A percentile compares a stretch with the other conserved stretches of the same genome.
phyloP scores from a whole-genome alignment of 257 asterid species.

The Schizonepeta tenuifolia region DNA sequence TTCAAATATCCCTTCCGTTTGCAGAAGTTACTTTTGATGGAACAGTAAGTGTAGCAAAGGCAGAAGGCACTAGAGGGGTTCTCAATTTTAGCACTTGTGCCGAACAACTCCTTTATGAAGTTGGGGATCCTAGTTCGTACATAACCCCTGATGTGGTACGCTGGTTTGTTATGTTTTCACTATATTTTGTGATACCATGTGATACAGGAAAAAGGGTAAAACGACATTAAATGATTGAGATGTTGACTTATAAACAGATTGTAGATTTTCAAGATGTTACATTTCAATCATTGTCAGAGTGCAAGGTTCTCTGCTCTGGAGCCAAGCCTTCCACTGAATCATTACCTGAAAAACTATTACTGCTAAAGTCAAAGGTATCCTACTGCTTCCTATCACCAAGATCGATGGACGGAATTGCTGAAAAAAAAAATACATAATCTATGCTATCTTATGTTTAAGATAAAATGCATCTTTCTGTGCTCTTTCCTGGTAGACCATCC shows the following conservation, averaged over 20 bases:
- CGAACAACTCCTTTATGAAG: conserved; percentile 96
- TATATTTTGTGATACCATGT: conserved; percentile 12
- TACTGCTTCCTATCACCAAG: conserved; percentile 25
- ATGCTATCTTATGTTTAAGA: background rate
- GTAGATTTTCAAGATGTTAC: conserved; percentile 76
- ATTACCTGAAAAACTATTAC: conserved; percentile 66
- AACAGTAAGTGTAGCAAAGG: conserved; percentile 73
- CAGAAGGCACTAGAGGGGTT: conserved; percentile 78
- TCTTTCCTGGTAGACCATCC: conserved; percentile 17
- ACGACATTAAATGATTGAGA: conserved; percentile 28
- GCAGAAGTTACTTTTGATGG: conserved; percentile 84
- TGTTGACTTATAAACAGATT: conserved; percentile 51
- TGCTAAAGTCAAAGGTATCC: conserved; percentile 77
- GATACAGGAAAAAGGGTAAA: conserved; percentile 11
- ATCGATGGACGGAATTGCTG: background rate
- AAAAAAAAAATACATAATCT: background rate
- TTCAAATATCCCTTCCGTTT: conserved; percentile 86
- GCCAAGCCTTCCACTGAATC: conserved; percentile 73
- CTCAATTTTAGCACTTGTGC: conserved; percentile 79
- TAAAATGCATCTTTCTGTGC: conserved; percentile 6
- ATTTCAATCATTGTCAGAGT: conserved; percentile 65
- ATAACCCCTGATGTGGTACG: conserved; percentile 94
- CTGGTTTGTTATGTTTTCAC: conserved; percentile 19
- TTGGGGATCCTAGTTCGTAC: conserved; percentile 93
- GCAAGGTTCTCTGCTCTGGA: conserved; percentile 84